phyloP scores from a whole-genome alignment of 768 basidiomycete genomes.

The Tricholoma sp. region DNA sequence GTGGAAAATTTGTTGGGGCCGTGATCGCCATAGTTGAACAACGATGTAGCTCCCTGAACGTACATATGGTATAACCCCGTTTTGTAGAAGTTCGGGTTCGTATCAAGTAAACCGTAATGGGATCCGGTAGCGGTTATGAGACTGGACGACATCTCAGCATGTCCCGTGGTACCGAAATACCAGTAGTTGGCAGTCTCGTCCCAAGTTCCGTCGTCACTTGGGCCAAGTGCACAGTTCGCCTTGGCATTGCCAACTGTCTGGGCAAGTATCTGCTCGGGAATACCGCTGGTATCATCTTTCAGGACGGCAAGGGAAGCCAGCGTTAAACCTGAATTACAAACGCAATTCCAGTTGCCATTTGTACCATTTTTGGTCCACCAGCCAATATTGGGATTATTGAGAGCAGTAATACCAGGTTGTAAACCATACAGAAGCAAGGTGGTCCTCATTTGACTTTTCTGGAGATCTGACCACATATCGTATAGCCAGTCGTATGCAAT shows the following conservation, averaged over 20 bases:
- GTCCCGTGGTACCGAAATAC: constrained; percentile 91
- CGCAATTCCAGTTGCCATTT: constrained; percentile 97
- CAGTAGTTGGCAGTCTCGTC: constrained; percentile 91
- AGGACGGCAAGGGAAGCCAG: constrained; percentile 88
- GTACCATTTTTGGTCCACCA: constrained; percentile 73
- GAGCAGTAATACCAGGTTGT: constrained; percentile 53
- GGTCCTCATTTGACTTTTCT: constrained; percentile 34
- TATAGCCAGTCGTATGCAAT: constrained; percentile 98
- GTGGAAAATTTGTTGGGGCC: constrained; percentile 95
- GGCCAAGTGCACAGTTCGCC: constrained; percentile 64
- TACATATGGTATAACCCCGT: constrained; percentile 92
- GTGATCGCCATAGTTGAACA: constrained; percentile 81
- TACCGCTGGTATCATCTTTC: constrained; percentile 74
- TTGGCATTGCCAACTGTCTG: constrained; percentile 72
- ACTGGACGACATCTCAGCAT: constrained; percentile 84
- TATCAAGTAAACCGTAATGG: constrained; percentile 60
- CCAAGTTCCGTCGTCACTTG: constrained; percentile 81
- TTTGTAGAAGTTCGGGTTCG: constrained; percentile 64
- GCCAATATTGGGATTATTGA: constrained; percentile 41
- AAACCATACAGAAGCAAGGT: constrained; percentile 81
- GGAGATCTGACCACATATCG: constrained; percentile 59
- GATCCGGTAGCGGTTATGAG: constrained; percentile 85
- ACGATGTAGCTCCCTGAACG: constrained; percentile 73
- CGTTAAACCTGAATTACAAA: constrained; percentile 88
- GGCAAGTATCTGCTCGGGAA: constrained; percentile 59